phyloP scores from a whole-genome alignment of 1,139 yeast genomes.

The Ashbya aceris region DNA sequence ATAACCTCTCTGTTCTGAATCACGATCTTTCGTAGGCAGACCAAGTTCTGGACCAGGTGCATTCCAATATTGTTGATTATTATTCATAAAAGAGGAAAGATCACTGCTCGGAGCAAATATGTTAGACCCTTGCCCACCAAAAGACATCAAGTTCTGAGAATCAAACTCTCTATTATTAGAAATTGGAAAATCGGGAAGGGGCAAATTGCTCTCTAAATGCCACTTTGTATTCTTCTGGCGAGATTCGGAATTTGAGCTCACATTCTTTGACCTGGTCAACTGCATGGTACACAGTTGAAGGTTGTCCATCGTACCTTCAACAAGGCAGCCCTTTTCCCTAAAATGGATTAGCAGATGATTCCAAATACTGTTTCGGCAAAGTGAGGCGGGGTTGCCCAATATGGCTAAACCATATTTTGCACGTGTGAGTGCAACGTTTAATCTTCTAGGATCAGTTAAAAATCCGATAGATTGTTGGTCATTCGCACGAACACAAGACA shows the following conservation, averaged over 20 bases:
- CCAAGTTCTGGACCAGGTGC: background rate
- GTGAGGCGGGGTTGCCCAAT: slow-evolving; percentile 75
- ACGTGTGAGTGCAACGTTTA: slow-evolving; percentile 87
- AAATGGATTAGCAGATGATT: slow-evolving; percentile 66
- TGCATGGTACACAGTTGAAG: slow-evolving; percentile 67
- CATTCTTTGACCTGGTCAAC: slow-evolving; percentile 32
- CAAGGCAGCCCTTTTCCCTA: slow-evolving; percentile 78
- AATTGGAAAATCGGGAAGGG: slow-evolving; percentile 16
- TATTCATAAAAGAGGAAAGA: slow-evolving; percentile 28
- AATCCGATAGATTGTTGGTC: slow-evolving; percentile 79
- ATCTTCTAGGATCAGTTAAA: slow-evolving; percentile 78
- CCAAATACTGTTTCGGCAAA: slow-evolving; percentile 71
- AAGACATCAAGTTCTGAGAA: slow-evolving; percentile 42
- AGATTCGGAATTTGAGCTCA: background rate
- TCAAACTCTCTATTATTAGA: slow-evolving; percentile 33
- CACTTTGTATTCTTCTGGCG: background rate
- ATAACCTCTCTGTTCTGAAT: too few relatives aligned
- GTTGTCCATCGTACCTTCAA: slow-evolving; percentile 84
- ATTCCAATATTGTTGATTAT: slow-evolving; percentile 20
- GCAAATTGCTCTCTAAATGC: slow-evolving; percentile 17
- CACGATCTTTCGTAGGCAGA: background rate
- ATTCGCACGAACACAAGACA: slow-evolving; percentile 88
- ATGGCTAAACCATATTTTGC: slow-evolving; percentile 79
- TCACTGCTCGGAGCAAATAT: slow-evolving; percentile 22
- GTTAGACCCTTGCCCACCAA: slow-evolving; percentile 27